Percentiles rank a stretch among this genome's conserved stretches.
phyloP scores from a whole-genome alignment of 2,329 filamentous ascomycete genomes.

The Epichloe amarillans region DNA sequence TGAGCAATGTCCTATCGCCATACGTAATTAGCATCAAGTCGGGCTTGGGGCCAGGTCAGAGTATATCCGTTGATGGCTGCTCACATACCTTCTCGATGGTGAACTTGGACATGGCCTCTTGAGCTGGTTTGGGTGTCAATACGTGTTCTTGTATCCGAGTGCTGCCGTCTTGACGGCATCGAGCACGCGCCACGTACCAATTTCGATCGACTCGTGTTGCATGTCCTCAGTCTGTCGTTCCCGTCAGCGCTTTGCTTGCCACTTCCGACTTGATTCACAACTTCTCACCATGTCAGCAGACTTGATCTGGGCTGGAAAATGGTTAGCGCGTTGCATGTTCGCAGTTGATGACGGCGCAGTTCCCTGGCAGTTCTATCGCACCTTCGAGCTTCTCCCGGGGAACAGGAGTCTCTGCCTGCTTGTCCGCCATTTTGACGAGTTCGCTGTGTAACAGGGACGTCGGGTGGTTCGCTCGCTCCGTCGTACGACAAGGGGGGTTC shows the following conservation, averaged over 20 bases:
- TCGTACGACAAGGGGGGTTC: background rate
- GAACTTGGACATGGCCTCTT: slow-evolving; percentile 50
- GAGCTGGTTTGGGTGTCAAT: slow-evolving; percentile 26
- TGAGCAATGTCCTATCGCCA: slow-evolving; percentile 71
- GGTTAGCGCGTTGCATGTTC: slow-evolving; percentile 5
- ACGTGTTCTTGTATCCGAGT: background rate
- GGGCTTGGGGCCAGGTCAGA: background rate
- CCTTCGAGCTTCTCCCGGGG: slow-evolving; percentile 67
- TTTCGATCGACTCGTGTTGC: slow-evolving; percentile 90
- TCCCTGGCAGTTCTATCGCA: slow-evolving; percentile 20
- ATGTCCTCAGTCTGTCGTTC: slow-evolving; percentile 74
- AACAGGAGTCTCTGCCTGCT: slow-evolving; percentile 31
- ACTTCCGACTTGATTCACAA: background rate
- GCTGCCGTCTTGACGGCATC: background rate
- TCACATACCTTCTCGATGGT: slow-evolving; percentile 44
- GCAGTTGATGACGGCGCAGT: background rate
- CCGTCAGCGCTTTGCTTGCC: slow-evolving; percentile 15
- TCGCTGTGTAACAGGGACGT: background rate
- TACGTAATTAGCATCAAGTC: slow-evolving; percentile 9
- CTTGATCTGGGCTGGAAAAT: slow-evolving; percentile 73
- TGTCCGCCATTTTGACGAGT: slow-evolving; percentile 23
- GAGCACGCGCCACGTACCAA: slow-evolving; percentile 49
- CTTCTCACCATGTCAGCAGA: slow-evolving; percentile 87
- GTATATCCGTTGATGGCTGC: background rate
- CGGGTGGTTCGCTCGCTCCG: background rate